phyloP scores from a whole-genome alignment of 768 basidiomycete genomes.

The Boletus reticuloceps region DNA sequence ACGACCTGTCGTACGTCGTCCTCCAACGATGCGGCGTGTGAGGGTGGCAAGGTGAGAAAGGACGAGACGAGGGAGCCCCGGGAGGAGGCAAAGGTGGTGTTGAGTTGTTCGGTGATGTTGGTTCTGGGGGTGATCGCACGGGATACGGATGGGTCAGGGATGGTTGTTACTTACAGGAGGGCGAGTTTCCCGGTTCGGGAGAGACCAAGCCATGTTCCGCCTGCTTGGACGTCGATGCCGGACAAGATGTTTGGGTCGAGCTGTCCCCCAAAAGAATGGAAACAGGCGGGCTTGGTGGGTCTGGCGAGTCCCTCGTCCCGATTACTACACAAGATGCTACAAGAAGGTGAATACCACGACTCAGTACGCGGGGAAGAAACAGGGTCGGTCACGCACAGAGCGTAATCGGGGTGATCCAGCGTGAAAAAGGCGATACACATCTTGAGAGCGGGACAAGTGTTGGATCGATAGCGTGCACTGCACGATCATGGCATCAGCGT shows the following conservation, averaged over 20 bases:
- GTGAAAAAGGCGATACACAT: constrained; percentile 86
- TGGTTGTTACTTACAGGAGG: constrained; percentile 53
- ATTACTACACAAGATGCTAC: constrained; percentile 71
- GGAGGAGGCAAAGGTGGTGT: constrained; percentile 46
- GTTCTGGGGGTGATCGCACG: constrained; percentile 49
- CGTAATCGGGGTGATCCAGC: constrained; percentile 71
- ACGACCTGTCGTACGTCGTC: constrained; percentile 47
- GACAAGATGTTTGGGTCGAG: constrained; percentile 52
- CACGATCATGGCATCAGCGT: background rate
- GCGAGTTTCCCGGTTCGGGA: constrained; percentile 64
- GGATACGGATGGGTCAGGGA: background rate
- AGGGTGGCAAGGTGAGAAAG: constrained; percentile 55
- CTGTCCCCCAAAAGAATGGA: constrained; percentile 57
- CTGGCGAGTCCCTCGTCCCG: constrained; percentile 72
- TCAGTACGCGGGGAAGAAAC: too few relatives aligned
- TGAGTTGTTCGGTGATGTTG: constrained; percentile 74
- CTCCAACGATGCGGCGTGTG: constrained; percentile 41
- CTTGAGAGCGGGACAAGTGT: background rate
- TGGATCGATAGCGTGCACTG: background rate
- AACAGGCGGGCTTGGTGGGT: constrained; percentile 63
- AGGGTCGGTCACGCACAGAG: constrained; percentile 49
- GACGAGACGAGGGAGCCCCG: constrained; percentile 67
- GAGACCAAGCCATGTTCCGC: constrained; percentile 84
- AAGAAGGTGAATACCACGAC: background rate
- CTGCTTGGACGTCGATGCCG: constrained; percentile 68